Base-by-base conservation (phyloP, 78 protist genomes). In the Neovahlkampfia damariscottae region DNA sequence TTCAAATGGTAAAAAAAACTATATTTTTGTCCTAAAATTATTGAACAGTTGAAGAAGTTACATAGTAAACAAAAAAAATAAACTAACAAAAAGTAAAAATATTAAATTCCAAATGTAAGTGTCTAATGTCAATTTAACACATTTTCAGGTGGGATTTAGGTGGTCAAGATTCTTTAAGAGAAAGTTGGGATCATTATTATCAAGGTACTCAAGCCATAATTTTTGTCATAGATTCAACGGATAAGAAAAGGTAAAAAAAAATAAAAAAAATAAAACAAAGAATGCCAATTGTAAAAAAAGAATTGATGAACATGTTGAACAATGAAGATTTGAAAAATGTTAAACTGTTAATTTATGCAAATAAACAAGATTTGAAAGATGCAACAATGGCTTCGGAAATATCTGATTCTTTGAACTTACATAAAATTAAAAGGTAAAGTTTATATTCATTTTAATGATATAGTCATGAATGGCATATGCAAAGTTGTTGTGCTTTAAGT, bases 401-500 rank as follows among this genome's bases (percentile, higher is more conserved):
- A 29, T 1, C 76, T 31, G 28, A 77, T 32, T 9, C 4, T 40
- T 71, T 78, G 8, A 5, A 19, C 8, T 73, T 78, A 58, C 67
- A 2, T 8, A 32, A 69, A 2, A 30, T 78, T 6, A 35, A 28
- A 9, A 5, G n/a, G n/a, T n/a, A n/a, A n/a, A n/a, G n/a, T n/a
- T n/a, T n/a, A n/a, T n/a, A n/a, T n/a, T n/a, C n/a, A n/a, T n/a
- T n/a, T n/a, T n/a, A n/a, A n/a, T n/a, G n/a, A n/a, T n/a, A n/a
- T n/a, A n/a, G 3, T n/a, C 82, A 71, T 73, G 72, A 3, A 2
- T 82, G 86, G 86, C 80, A 76, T 27, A 31, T 81, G 19, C 89
- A 87, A 81, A 68, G 84, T 1, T 90, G 94, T 85, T 74, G 84
- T 0, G 95, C 92, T 0, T 50, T 74, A 84, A 83, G 73, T 35